Percentiles rank a stretch among this genome's conserved stretches.
These are phyloP conservation scores for Sordariomycetes sp. DNA, from an alignment of 2,329 filamentous ascomycete species.

Conservation along the genomic window DNA sequence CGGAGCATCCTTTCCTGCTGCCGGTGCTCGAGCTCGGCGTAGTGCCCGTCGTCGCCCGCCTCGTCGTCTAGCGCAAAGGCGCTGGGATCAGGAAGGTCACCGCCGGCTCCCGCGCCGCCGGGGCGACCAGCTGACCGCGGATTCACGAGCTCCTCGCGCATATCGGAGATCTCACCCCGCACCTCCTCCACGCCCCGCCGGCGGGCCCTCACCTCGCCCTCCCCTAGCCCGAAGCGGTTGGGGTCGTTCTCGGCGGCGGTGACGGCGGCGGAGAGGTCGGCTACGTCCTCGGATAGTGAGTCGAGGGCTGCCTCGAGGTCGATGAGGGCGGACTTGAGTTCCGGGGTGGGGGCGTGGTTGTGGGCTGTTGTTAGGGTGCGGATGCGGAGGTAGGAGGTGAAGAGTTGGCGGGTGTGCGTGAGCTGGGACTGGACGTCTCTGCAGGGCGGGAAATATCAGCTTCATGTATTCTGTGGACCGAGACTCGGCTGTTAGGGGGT, in stretches of 20 bases:
- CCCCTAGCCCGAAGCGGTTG: constrained; percentile 71
- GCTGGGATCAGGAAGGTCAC: constrained; percentile 37
- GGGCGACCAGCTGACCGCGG: neutral
- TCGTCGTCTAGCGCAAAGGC: constrained; percentile 37
- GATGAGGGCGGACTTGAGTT: constrained; percentile 65
- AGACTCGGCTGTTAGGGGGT: neutral
- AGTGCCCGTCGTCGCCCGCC: constrained; percentile 42
- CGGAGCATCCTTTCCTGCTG: constrained; percentile 85
- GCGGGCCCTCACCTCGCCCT: constrained; percentile 69
- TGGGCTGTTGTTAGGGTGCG: constrained; percentile 65
- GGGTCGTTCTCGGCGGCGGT: constrained; percentile 79
- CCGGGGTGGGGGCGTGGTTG: constrained; percentile 45
- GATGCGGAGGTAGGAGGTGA: constrained; percentile 92
- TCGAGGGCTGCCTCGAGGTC: constrained; percentile 55
- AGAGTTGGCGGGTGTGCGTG: constrained; percentile 68
- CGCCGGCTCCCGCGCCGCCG: constrained; percentile 6
- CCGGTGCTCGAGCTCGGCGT: constrained; percentile 78
- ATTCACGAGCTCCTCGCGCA: constrained; percentile 68
- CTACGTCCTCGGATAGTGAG: constrained; percentile 68
- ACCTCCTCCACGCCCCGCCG: constrained; percentile 78
- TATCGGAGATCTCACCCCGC: constrained; percentile 76
- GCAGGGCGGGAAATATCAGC: constrained; percentile 7
- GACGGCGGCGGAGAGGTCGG: constrained; percentile 79
- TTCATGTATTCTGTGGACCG: neutral
- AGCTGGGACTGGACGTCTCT: constrained; percentile 86